phyloP scores from a whole-genome alignment of 2,329 filamentous ascomycete genomes.

The Zalaria sp. region DNA sequence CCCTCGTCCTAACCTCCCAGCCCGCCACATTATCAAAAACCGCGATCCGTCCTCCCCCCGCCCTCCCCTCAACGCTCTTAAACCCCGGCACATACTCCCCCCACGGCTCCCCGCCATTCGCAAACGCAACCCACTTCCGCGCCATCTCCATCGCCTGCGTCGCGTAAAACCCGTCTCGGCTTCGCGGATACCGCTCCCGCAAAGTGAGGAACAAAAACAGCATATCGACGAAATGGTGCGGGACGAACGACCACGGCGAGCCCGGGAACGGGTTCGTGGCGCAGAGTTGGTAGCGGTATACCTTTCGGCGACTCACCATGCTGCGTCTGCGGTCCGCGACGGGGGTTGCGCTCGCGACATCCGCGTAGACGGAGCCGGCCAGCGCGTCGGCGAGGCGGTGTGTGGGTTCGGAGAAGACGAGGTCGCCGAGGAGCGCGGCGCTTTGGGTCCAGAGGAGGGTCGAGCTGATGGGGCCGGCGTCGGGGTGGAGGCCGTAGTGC shows the following conservation, averaged over 20 bases:
- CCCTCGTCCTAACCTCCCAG: not conserved
- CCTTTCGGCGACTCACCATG: constrained; percentile 6
- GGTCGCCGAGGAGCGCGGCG: not conserved
- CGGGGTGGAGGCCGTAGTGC: constrained; percentile 24
- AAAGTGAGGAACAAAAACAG: constrained; percentile 32
- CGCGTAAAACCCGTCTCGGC: constrained; percentile 18
- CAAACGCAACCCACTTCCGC: constrained; percentile 23
- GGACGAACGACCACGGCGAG: constrained; percentile 21
- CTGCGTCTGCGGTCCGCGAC: too few species aligned
- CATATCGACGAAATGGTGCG: constrained; percentile 30
- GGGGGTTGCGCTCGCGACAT: too few species aligned
- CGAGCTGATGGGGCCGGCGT: constrained; percentile 21
- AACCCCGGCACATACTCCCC: constrained; percentile 17
- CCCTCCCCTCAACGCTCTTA: constrained; percentile 5
- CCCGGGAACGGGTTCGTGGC: constrained; percentile 34
- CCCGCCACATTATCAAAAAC: constrained; percentile 6
- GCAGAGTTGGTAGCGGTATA: constrained; percentile 33
- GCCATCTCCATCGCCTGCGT: constrained; percentile 19
- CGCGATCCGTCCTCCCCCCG: constrained; percentile 1
- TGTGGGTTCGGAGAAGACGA: not conserved
- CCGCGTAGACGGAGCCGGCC: not conserved
- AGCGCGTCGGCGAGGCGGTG: not conserved
- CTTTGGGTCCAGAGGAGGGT: constrained; percentile 18
- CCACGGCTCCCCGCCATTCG: constrained; percentile 21
- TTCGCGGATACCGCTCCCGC: constrained; percentile 14